Percentiles rank a stretch among this genome's conserved stretches.
Conservation (phyloP, 2,329 filamentous ascomycete species). For the Xenoacremonium recifei region DNA sequence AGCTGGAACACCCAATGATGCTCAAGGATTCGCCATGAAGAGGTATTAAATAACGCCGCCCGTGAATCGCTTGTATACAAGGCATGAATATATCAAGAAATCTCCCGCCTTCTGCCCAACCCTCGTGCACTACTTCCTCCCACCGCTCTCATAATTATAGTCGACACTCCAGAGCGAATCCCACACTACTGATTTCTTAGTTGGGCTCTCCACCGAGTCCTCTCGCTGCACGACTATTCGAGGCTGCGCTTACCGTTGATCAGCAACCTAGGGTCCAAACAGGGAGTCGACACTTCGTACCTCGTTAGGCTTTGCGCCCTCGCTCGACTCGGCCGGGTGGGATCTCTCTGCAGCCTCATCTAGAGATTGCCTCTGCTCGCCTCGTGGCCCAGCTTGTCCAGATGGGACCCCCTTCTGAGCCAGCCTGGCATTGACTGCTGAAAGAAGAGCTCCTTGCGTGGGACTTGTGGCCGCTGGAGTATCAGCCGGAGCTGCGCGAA, state of each 20-base stretch:
- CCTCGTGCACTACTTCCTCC: conserved; percentile 24
- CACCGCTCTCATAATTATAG: conserved; percentile 49
- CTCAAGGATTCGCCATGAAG: too few species aligned
- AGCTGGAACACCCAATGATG: too few species aligned
- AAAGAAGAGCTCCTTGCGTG: conserved; percentile 31
- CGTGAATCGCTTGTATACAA: background rate
- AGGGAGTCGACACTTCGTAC: conserved; percentile 55
- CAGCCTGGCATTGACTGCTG: conserved; percentile 18
- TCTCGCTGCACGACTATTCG: conserved; percentile 36
- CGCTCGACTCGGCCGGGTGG: conserved; percentile 24
- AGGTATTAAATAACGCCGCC: too few species aligned
- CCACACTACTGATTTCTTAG: conserved; percentile 58
- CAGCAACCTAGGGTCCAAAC: conserved; percentile 44
- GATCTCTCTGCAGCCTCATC: conserved; percentile 18
- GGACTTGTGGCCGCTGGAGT: conserved; percentile 41
- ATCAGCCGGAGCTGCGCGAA: conserved; percentile 48
- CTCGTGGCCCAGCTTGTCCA: conserved; percentile 5
- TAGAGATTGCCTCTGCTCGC: conserved; percentile 14
- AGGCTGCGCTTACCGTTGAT: conserved; percentile 26
- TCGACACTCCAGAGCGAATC: conserved; percentile 62
- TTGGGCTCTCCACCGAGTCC: conserved; percentile 36
- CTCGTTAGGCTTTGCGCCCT: conserved; percentile 39
- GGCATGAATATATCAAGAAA: background rate
- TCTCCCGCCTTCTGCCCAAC: conserved; percentile 2
- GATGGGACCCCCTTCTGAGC: conserved; percentile 11